Percentiles rank a stretch among this genome's conserved stretches.
phyloP scores from a whole-genome alignment of 345 rosid species.

The Pistacia atlantica region DNA sequence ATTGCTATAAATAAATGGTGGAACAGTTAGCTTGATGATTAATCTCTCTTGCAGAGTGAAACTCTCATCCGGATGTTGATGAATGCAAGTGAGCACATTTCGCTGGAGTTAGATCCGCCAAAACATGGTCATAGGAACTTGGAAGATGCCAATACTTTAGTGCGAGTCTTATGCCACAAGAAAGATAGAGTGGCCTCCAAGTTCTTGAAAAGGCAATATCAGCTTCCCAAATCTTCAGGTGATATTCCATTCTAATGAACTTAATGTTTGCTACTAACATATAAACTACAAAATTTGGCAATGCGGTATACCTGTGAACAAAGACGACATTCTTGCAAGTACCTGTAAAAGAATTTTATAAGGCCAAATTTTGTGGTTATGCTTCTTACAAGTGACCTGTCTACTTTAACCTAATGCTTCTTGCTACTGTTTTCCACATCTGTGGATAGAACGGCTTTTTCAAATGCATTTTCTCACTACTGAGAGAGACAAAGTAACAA shows the following conservation, averaged over 20 bases:
- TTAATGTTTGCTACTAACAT: neutral
- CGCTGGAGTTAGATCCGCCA: conserved; percentile 60
- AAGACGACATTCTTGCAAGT: neutral
- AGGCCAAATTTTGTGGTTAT: neutral
- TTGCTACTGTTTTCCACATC: neutral
- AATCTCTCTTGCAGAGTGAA: conserved; percentile 56
- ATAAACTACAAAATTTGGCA: no score
- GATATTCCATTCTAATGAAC: conserved; percentile 5
- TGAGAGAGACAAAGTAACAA: neutral
- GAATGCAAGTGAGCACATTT: conserved; percentile 78
- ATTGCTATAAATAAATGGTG: neutral
- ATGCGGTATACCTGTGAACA: neutral
- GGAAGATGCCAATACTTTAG: conserved; percentile 76
- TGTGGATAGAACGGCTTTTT: neutral
- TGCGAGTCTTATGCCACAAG: conserved; percentile 95
- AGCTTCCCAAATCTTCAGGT: conserved; percentile 99
- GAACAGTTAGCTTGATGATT: conserved; percentile 16
- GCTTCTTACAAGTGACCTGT: neutral
- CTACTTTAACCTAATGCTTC: neutral
- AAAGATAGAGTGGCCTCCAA: conserved; percentile 85
- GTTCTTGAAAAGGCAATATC: conserved; percentile 77
- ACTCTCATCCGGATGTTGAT: conserved; percentile 76
- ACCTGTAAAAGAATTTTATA: neutral
- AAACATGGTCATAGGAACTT: conserved; percentile 36
- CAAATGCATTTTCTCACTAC: neutral